These are phyloP conservation scores for Globisporangium abappressorium DNA, from an alignment of 352 stramenopile species.

Conservation along the genomic window DNA sequence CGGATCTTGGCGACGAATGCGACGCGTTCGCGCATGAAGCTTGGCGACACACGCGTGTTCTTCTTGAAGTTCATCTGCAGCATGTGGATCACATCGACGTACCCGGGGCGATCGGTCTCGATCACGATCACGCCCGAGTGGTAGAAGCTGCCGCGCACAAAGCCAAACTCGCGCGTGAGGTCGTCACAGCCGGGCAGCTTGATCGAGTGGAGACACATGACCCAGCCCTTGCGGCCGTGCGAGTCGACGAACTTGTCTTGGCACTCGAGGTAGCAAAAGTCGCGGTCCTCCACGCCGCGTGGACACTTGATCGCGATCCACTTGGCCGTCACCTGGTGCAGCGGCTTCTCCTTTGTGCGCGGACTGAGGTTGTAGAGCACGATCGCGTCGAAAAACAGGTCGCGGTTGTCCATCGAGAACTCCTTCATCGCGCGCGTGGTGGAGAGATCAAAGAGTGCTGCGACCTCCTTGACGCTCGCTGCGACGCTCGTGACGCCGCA, in stretches of 20 bases:
- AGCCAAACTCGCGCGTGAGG: constrained; percentile 67
- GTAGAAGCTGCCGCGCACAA: constrained; percentile 77
- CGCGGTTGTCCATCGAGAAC: constrained; percentile 47
- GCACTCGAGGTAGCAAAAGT: constrained; percentile 81
- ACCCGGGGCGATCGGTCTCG: constrained; percentile 62
- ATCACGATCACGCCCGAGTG: constrained; percentile 84
- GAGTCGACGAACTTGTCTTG: constrained; percentile 88
- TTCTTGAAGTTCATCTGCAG: constrained; percentile 84
- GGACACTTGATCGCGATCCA: constrained; percentile 68
- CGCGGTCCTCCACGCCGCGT: constrained; percentile 56
- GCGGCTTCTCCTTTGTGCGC: constrained; percentile 65
- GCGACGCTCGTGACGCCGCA: constrained; percentile 78
- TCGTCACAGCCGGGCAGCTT: constrained; percentile 77
- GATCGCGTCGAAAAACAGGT: constrained; percentile 71
- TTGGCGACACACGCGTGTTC: constrained; percentile 42
- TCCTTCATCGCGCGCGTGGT: constrained; percentile 72
- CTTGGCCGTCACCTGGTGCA: constrained; percentile 84
- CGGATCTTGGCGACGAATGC: constrained; percentile 53
- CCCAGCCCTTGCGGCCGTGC: constrained; percentile 74
- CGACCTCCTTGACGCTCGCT: constrained; percentile 67
- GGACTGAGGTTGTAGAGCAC: constrained; percentile 67
- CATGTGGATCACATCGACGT: constrained; percentile 82
- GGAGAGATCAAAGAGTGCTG: constrained; percentile 62
- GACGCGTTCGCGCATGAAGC: constrained; percentile 41
- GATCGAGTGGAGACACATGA: constrained; percentile 82